Evolutionary conservation across 345 rosid genomes (phyloP), one percentile per base, ranked within the genome.

Genomic region (Abelmoschus esculentus): DNA sequence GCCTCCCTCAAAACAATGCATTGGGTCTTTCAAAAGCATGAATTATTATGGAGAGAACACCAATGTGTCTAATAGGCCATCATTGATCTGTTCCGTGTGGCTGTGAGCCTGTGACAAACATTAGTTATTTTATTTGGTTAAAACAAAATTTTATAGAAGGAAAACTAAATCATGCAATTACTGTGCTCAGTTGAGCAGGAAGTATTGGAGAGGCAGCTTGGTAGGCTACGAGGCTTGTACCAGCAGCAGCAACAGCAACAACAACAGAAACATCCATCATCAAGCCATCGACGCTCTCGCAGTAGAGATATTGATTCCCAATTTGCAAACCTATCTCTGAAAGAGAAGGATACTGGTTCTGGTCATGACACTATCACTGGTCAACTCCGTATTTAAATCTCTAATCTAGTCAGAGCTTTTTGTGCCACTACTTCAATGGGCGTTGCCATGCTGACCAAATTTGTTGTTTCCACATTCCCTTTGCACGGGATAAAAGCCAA

Each of bases 281-380:
- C 91, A n/a, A 81, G 83, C 72, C 97, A 84, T 60, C 85, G 89
- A 15, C 93, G 95, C 72, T 19, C 82, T 66, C 77, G 79, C 44
- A 89, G 92, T 86, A 86, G 81, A 82, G 99, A 96, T 75, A 84
- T 92, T 5, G 99, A 96, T 64, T 87, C 96, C 76, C 98, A 87
- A 79, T 86, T 96, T 71, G 85, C 85, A 32, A 87, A 80, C 77
- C 97, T 92, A 68, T 89, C 99, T 52, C 62, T 92, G 73, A 90
- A 85, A 62, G 83, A 81, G 31, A 90, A 86, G 76, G 93, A 90
- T 71, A 75, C 90, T 53, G 85, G 75, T 77, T 70, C 86, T 68
- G 84, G 90, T 61, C 84, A 74, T 57, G 93, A 90, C 68, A 67
- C 87, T 70, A 85, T 86, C 65, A 83, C 81, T 71, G 85, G 91